Evolutionary conservation across 768 basidiomycete genomes (phyloP), one percentile per base, ranked within the genome.

Genomic region (Agaricus blazei): DNA sequence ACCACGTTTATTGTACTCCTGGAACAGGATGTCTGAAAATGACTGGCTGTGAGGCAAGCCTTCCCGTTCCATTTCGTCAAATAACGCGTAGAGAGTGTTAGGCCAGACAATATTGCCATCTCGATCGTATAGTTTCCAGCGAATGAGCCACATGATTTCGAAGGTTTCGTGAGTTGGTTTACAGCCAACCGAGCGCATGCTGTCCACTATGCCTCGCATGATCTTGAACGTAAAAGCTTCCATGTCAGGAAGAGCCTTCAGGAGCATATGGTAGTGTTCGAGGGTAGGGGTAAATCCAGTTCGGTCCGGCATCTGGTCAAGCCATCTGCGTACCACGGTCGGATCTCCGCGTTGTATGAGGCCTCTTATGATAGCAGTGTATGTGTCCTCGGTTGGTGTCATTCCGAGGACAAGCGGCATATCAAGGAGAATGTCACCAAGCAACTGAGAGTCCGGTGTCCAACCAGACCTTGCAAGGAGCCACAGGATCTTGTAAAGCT

Each of bases 251-350:
- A 69, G 73, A 11, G 68, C 66, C 37, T 77, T 70, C 36, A 88
- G 68, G 58, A 84, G 75, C 9, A 74, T 57, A 58, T 85, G 79
- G 70, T 82, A 83, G 54, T 84, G 82, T 23, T 77, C 70, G 37
- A 77, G 66, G 24, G 76, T 75, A 0, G 84, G 83, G 4, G 64
- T 64, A 43, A 76, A 62, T 2, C 77, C 78, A 3, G 82, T 73
- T 48, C 76, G 77, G 26, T 67, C 67, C 12, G 78, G 72, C 76
- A 87, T 84, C n/a, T 70, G 70, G 43, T 60, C 62, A 2, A 89
- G 67, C 79, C 85, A 84, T 24, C 72, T 66, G 27, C 74, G 63
- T 38, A 80, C 74, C 11, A 76, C 71, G 47, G 71, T 69, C 7
- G 69, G 50, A 52, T 80, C 75, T 0, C 76, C 76, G 46, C 71